These are phyloP conservation scores for Desmodesmus armatus DNA, from an alignment of 139 green algal species.

Conservation along the genomic window DNA sequence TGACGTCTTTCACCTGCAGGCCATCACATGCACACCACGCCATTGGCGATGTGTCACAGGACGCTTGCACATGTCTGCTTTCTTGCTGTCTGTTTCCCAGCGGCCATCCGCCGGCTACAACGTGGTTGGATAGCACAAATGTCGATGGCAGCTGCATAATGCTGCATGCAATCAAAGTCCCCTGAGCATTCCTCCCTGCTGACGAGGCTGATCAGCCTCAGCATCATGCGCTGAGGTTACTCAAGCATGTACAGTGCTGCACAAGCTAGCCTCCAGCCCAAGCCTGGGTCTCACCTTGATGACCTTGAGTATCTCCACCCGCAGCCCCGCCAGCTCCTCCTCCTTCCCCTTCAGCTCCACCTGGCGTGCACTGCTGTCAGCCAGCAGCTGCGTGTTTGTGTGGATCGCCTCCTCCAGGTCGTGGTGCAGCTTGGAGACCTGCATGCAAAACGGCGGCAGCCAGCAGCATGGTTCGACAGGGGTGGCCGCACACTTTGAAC, in stretches of 20 bases:
- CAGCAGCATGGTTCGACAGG: background rate
- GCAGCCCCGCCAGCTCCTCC: conserved; percentile 72
- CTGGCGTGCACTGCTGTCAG: conserved; percentile 86
- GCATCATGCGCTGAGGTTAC: too few species aligned
- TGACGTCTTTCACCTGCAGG: conserved; percentile 31
- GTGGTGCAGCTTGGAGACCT: conserved; percentile 83
- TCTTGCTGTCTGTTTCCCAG: too few species aligned
- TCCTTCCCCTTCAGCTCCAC: conserved; percentile 91
- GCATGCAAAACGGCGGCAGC: background rate
- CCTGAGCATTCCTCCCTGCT: too few species aligned
- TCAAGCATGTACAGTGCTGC: too few species aligned
- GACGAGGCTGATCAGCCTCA: too few species aligned
- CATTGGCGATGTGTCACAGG: too few species aligned
- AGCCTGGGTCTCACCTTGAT: conserved; percentile 77
- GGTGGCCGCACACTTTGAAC: background rate
- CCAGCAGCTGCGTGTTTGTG: conserved; percentile 88
- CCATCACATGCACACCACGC: too few species aligned
- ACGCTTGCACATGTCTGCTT: too few species aligned
- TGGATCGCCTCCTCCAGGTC: conserved; percentile 93
- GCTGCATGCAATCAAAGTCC: background rate
- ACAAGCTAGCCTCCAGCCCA: conserved; percentile 53
- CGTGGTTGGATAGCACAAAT: too few species aligned
- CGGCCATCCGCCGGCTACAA: too few species aligned
- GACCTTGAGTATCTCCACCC: conserved; percentile 76
- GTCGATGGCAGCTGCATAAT: background rate